phyloP scores from a whole-genome alignment of 2,329 filamentous ascomycete genomes.

The Aspergillus hortae region DNA sequence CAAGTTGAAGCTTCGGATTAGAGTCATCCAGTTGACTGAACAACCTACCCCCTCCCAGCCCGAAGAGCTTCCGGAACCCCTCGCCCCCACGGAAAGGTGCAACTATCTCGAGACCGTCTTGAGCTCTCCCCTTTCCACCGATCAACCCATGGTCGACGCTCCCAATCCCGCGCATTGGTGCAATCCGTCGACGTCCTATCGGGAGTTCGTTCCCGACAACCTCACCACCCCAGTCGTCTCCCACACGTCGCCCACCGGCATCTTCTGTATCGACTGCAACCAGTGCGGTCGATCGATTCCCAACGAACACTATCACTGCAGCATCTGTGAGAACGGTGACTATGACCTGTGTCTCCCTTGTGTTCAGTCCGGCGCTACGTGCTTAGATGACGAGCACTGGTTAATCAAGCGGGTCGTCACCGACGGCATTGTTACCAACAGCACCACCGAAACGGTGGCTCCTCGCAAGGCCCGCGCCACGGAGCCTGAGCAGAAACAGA shows the following conservation, averaged over 20 bases:
- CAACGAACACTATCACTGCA: slow-evolving; percentile 89
- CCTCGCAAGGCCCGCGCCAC: slow-evolving; percentile 52
- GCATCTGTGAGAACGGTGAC: slow-evolving; percentile 86
- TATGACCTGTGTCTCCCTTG: slow-evolving; percentile 88
- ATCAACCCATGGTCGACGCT: background rate
- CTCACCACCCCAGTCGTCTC: slow-evolving; percentile 30
- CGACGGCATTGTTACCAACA: slow-evolving; percentile 75
- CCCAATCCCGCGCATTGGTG: slow-evolving; percentile 7
- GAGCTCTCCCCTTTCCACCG: slow-evolving; percentile 23
- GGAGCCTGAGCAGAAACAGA: slow-evolving; percentile 31
- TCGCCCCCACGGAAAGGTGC: slow-evolving; percentile 19
- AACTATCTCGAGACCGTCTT: slow-evolving; percentile 44
- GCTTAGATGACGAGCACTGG: slow-evolving; percentile 79
- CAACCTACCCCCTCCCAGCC: slow-evolving; percentile 1
- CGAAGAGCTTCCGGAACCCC: slow-evolving; percentile 16
- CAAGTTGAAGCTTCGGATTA: slow-evolving; percentile 93
- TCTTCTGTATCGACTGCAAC: slow-evolving; percentile 92
- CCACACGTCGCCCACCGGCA: slow-evolving; percentile 32
- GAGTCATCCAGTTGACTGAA: slow-evolving; percentile 39
- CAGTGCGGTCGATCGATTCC: slow-evolving; percentile 75
- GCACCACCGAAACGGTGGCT: slow-evolving; percentile 75
- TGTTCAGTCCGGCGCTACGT: slow-evolving; percentile 70
- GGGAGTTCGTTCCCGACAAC: slow-evolving; percentile 27
- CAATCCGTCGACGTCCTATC: slow-evolving; percentile 14
- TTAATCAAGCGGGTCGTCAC: slow-evolving; percentile 85